Base-by-base conservation (phyloP, 2,329 filamentous ascomycete species). In the Penicillium sp. region DNA sequence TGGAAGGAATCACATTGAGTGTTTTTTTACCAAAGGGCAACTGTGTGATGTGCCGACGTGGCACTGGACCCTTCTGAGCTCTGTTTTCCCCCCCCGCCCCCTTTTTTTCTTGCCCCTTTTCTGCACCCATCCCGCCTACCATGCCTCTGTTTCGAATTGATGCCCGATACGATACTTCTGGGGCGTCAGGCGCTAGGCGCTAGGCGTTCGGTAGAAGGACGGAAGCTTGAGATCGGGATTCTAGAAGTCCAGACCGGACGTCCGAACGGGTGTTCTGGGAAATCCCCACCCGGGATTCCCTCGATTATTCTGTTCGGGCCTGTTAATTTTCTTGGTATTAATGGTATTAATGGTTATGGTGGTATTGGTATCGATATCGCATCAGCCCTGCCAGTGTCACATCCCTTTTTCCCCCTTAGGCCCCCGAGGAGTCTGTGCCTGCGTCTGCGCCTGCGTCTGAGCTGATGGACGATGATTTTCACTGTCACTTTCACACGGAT, bases 221-320 rank as follows among this genome's bases (percentile, higher is more conserved):
- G n/a, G 34, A 36, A 36, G 34, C 3, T 18, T 36, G 34, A 9
- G 48, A 47, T 47, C 34, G 39, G 45, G 36, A 43, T 42, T 42
- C 49, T 31, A 47, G 53, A 26, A 31, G 28, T 49, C 44, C 46
- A 31, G 47, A 44, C 29, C 34, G n/a, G 21, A 33, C 26, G 15
- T 31, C 34, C 45, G 16, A 42, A 18, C 42, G 52, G 52, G 44
- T 54, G 49, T 62, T 62, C 60, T 58, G 57, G 58, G 57, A 59
- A 57, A 42, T 45, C 51, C 52, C 58, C 58, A 54, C 52, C 42
- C 39, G 45, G 47, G 44, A 24, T 31, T 47, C 42, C 33, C 47
- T 58, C 42, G 45, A 53, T 55, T 58, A 45, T 51, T 52, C 51
- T 13, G 28, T 59, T 58, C 31, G 52, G 24, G 24, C 24, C 24